Base-by-base conservation (phyloP, 2,329 filamentous ascomycete genomes). In the Aspergillus costaricaensis region DNA sequence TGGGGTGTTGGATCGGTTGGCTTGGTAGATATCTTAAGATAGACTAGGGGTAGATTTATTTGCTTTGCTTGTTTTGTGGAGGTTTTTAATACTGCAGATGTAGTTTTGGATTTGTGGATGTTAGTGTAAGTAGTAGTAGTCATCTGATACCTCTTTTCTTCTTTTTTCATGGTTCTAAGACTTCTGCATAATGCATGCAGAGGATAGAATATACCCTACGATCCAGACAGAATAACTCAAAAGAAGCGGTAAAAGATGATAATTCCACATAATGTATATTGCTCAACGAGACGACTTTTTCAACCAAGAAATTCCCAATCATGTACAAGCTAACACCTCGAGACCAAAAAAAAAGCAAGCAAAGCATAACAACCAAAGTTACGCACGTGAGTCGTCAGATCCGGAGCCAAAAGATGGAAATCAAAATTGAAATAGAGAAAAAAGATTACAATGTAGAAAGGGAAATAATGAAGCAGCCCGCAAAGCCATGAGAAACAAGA, bases 1-100 rank as follows among this genome's bases (percentile, higher is more conserved):
- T 1, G 82, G 87, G 0, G 61, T 85, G 2, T 57, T 89, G 54
- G 87, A 83, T 1, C 86, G 76, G 72, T 77, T 86, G 61, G 88
- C 88, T 51, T 91, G 88, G 88, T 91, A 79, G 36, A 15, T 47
- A 25, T 8, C 7, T 27, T 8, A 27, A 27, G 25, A 27, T 27
- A 27, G 6, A 27, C 25, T 27, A 25, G 25, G 25, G 25, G 25
- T 27, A 27, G 25, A 27, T 27, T 36, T 36, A 36, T 14, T 36
- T 36, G 5, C 12, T 36, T 36, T 14, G 32, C 2, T 14, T 32
- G 27, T 4, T 30, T 14, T 5, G 10, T 32, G 10, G 30, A 10
- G 30, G 4, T 3, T 14, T 32, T 14, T 36, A 2, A 32, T 32
- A 12, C 10, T 32, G 30, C 12, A 32, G 4, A 32, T 32, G 12